phyloP scores from a whole-genome alignment of 441 rosid genomes.

The Breynia disticha region DNA sequence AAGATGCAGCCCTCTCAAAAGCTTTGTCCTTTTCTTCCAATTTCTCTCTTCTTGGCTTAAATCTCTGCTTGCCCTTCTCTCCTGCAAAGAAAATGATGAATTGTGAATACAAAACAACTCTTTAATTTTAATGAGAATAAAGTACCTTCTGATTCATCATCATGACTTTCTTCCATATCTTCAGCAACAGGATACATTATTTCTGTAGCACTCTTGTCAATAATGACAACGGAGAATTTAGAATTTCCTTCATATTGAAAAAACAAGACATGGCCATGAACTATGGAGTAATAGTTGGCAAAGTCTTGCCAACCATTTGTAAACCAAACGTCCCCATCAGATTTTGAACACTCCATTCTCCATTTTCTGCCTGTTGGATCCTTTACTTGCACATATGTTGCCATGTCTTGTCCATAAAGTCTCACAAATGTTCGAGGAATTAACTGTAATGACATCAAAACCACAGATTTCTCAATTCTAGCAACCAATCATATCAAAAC shows the following conservation, averaged over 20 bases:
- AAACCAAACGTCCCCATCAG: background rate
- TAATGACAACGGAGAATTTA: conserved; percentile 21
- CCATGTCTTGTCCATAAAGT: background rate
- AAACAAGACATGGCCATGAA: conserved; percentile 21
- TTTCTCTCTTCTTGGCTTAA: too few species aligned
- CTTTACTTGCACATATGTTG: background rate
- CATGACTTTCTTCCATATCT: background rate
- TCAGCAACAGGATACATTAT: background rate
- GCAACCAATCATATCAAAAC: too few species aligned
- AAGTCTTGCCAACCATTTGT: conserved; percentile 16
- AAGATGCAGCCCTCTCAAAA: background rate
- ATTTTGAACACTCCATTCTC: background rate
- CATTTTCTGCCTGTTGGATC: background rate
- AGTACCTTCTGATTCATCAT: too few species aligned
- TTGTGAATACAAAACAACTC: too few species aligned
- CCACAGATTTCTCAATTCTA: too few species aligned
- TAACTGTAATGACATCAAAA: background rate
- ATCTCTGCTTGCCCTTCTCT: too few species aligned
- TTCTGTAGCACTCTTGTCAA: conserved; percentile 19
- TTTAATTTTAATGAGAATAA: too few species aligned
- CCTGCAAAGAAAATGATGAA: too few species aligned
- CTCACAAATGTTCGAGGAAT: background rate
- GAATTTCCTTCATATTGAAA: conserved; percentile 25
- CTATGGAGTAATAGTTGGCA: conserved; percentile 27
- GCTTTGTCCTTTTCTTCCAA: background rate